Percentiles rank a stretch among this genome's conserved stretches.
Conservation (phyloP, 2,329 filamentous ascomycete genomes). For the Xylaria sp. region DNA sequence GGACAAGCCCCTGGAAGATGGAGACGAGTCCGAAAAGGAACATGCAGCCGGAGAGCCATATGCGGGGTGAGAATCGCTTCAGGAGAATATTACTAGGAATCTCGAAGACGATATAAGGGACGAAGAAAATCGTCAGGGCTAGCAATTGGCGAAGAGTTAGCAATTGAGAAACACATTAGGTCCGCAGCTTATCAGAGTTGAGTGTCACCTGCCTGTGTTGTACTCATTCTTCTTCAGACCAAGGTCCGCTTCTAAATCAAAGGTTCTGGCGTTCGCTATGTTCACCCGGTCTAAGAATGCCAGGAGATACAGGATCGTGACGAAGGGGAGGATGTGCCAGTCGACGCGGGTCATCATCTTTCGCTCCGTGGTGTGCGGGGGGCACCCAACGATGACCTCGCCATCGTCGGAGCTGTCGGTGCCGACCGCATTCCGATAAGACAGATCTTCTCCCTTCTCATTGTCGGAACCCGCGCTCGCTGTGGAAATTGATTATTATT, state of each 20-base stretch:
- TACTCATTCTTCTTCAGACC: conserved; percentile 68
- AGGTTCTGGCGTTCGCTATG: conserved; percentile 79
- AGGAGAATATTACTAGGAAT: conserved; percentile 79
- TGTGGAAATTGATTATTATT: conserved; percentile 19
- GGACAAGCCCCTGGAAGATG: conserved; percentile 78
- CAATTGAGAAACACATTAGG: conserved; percentile 13
- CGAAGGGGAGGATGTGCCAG: conserved; percentile 74
- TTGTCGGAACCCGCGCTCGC: conserved; percentile 40
- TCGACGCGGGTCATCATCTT: conserved; percentile 77
- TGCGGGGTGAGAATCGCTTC: conserved; percentile 61
- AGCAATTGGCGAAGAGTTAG: conserved; percentile 34
- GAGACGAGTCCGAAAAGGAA: conserved; percentile 82
- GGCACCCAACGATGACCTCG: conserved; percentile 54
- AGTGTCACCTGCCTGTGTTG: conserved; percentile 65
- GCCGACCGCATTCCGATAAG: conserved; percentile 44
- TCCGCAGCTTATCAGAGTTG: not conserved
- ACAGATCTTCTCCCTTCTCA: conserved; percentile 39
- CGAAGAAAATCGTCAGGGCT: conserved; percentile 81
- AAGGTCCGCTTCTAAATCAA: conserved; percentile 72
- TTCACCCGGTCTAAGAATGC: conserved; percentile 71
- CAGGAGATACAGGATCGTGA: conserved; percentile 68
- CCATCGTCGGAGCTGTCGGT: conserved; percentile 46
- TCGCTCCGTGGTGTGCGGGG: conserved; percentile 68
- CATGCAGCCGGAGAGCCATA: conserved; percentile 80
- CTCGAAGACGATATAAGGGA: conserved; percentile 78